These are phyloP conservation scores for Chenopodium suecicum DNA, from an alignment of 148 eudicot species.

Conservation along the genomic window DNA sequence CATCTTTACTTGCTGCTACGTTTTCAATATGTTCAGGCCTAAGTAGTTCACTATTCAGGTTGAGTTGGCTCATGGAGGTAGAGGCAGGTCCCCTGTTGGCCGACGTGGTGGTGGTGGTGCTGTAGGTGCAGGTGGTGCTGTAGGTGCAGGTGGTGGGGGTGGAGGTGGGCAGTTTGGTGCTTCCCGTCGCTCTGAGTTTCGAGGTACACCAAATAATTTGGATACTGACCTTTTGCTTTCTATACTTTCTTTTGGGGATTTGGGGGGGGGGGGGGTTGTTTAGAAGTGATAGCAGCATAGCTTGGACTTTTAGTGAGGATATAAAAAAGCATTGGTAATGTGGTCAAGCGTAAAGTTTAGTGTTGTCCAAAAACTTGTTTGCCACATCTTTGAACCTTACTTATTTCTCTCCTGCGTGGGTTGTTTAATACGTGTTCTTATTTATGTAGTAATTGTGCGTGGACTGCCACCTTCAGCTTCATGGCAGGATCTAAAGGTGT, in stretches of 20 bases:
- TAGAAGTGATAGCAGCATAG: neutral
- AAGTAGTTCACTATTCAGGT: slow-evolving; percentile 27
- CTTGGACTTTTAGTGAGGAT: slow-evolving; percentile 3
- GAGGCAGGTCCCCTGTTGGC: slow-evolving; percentile 29
- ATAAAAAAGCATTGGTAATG: neutral
- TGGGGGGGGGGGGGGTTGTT: neutral
- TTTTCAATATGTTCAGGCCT: neutral
- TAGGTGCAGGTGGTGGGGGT: slow-evolving; percentile 21
- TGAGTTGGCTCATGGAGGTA: slow-evolving; percentile 44
- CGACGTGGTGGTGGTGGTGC: slow-evolving; percentile 23
- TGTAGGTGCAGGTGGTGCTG: slow-evolving; percentile 19
- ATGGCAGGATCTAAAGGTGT: slow-evolving; percentile 46
- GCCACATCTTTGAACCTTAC: neutral
- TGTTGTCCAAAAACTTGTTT: neutral
- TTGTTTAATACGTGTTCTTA: neutral
- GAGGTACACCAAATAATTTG: slow-evolving; percentile 23
- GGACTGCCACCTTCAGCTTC: slow-evolving; percentile 45
- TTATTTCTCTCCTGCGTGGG: neutral
- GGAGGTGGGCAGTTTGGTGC: slow-evolving; percentile 29
- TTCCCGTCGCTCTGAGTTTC: slow-evolving; percentile 36
- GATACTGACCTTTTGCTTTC: neutral
- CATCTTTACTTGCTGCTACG: neutral
- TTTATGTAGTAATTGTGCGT: slow-evolving; percentile 29
- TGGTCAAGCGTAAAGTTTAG: neutral
- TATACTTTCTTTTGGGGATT: neutral